A percentile compares a stretch with the other conserved stretches of the same genome.
Conservation (phyloP, 441 rosid species). For the Adansonia grandidieri region DNA sequence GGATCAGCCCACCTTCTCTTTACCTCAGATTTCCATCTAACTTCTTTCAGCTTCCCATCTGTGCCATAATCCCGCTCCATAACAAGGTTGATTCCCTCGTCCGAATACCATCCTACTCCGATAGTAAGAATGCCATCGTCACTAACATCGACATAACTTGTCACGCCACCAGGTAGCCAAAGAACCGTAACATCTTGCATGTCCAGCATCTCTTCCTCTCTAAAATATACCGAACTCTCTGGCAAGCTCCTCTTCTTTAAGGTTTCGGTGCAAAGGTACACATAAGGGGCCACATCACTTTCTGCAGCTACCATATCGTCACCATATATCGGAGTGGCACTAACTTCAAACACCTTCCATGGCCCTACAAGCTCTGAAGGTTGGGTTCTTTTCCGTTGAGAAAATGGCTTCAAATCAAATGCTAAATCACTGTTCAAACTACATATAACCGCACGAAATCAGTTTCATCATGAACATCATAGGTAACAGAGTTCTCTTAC, state of each 20-base stretch:
- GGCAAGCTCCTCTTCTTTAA: constrained; percentile 78
- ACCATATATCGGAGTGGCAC: constrained; percentile 75
- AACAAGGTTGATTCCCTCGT: constrained; percentile 85
- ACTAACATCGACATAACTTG: constrained; percentile 66
- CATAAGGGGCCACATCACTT: constrained; percentile 48
- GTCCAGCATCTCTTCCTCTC: constrained; percentile 82
- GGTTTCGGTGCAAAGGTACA: constrained; percentile 80
- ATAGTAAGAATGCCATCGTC: constrained; percentile 78
- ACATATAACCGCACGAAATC: not conserved
- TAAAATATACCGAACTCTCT: constrained; percentile 55
- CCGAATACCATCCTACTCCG: constrained; percentile 90
- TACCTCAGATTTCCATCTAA: constrained; percentile 72
- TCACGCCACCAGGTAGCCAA: constrained; percentile 90
- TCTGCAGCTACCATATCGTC: constrained; percentile 43
- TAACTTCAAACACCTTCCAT: constrained; percentile 94
- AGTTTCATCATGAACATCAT: constrained; percentile 6
- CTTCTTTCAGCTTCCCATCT: constrained; percentile 80
- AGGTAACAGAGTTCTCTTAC: not conserved
- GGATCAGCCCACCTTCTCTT: constrained; percentile 74
- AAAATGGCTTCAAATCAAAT: constrained; percentile 64
- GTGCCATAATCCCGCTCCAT: constrained; percentile 88
- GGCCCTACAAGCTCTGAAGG: constrained; percentile 80
- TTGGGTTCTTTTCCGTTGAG: constrained; percentile 67
- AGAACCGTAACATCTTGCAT: constrained; percentile 72
- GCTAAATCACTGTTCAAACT: constrained; percentile 55